phyloP scores from a whole-genome alignment of 129 eudicot species.

The Sambucus nigra region DNA sequence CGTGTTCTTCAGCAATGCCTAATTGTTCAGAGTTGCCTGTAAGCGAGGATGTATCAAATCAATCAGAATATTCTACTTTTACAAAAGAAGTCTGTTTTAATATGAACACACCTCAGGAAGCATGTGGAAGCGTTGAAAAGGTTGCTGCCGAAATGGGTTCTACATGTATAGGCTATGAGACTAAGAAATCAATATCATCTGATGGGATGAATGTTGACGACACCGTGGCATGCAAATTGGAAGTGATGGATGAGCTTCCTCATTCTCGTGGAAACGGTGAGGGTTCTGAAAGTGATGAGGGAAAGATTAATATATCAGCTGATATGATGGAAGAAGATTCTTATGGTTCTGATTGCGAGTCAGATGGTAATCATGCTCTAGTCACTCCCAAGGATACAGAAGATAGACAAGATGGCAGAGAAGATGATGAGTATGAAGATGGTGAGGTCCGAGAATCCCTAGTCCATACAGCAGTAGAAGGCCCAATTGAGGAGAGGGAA shows the following conservation, averaged over 20 bases:
- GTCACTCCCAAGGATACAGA: too few species aligned
- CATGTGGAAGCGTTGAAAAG: too few species aligned
- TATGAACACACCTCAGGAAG: too few species aligned
- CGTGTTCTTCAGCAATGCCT: slow-evolving; percentile 14
- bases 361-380: slow-evolving; percentile 22
- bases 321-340: slow-evolving; percentile 22
- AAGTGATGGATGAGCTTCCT: background rate
- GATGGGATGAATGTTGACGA: background rate
- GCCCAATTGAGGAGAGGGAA: slow-evolving; percentile 10
- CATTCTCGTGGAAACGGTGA: slow-evolving; percentile 6
- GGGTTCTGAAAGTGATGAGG: slow-evolving; percentile 22
- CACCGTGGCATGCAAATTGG: background rate
- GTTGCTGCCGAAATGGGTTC: too few species aligned
- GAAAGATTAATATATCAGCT: slow-evolving; percentile 18
- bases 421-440: slow-evolving; percentile 44
- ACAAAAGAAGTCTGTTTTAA: slow-evolving; percentile 3
- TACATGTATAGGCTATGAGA: too few species aligned
- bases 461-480: slow-evolving; percentile 12
- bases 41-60: slow-evolving; percentile 15
- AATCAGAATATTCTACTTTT: slow-evolving; percentile 15
- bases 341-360: slow-evolving; percentile 24
- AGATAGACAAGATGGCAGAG: slow-evolving; percentile 9
- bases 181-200: too few species aligned
- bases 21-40: slow-evolving; percentile 16
- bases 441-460: slow-evolving; percentile 36